A percentile compares a stretch with the other conserved stretches of the same genome.
Evolutionary conservation across 208 protist genomes (phyloP).

Genomic region (Histomonas meleagridis): DNA sequence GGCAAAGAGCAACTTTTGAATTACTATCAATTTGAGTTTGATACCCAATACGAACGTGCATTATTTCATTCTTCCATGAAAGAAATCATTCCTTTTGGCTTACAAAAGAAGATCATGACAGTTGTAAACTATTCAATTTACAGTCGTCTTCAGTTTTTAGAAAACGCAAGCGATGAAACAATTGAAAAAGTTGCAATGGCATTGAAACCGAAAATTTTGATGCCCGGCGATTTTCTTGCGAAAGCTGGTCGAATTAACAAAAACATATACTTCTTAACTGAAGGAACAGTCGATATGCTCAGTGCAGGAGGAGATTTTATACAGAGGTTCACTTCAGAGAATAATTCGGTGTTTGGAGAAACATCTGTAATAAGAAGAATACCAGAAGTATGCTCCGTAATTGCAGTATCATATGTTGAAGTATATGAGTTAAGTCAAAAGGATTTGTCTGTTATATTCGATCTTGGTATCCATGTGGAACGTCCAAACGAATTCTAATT

Average conservation of each 20-base stretch:
- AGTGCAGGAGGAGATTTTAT: background rate
- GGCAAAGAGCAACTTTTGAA: background rate
- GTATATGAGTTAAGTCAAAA: background rate
- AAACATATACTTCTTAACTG: background rate
- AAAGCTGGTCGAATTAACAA: background rate
- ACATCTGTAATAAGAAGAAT: background rate
- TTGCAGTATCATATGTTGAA: background rate
- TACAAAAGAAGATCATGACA: background rate
- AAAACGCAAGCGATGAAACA: background rate
- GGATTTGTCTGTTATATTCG: too few relatives aligned
- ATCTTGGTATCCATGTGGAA: too few relatives aligned
- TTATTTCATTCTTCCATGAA: background rate
- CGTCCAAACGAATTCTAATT: too few relatives aligned
- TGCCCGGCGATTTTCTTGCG: background rate
- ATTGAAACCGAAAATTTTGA: background rate
- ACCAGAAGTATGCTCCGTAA: background rate
- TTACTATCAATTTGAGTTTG: background rate
- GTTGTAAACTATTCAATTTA: background rate
- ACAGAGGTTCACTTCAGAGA: background rate
- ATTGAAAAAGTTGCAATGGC: background rate
- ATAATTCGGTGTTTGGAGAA: background rate
- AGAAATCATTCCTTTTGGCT: background rate
- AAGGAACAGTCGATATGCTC: background rate
- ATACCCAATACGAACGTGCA: background rate
- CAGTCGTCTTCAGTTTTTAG: background rate